A percentile compares a stretch with the other conserved stretches of the same genome.
Evolutionary conservation across 164 flowering plant species (phyloP).

Genomic region (Saururus chinensis): DNA sequence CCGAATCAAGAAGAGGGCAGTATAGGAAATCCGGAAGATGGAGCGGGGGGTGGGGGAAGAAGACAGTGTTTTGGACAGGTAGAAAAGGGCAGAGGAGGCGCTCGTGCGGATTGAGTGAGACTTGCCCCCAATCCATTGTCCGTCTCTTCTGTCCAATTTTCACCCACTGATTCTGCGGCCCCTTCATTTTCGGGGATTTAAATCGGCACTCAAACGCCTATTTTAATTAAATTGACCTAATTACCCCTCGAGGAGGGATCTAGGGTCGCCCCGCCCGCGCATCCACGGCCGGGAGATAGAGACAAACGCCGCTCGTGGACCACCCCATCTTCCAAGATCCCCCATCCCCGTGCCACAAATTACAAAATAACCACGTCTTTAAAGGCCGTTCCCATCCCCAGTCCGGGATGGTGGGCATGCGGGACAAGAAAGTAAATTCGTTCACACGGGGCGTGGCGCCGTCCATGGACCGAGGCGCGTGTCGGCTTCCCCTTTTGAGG

Average conservation of each 20-base stretch:
- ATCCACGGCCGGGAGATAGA: not conserved
- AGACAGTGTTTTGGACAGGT: too few species aligned
- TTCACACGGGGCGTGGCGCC: not conserved
- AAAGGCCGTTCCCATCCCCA: not conserved
- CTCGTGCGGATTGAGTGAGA: too few species aligned
- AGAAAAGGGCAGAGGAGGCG: too few species aligned
- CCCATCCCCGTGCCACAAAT: not conserved
- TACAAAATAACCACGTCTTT: not conserved
- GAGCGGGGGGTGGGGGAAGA: too few species aligned
- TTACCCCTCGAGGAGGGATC: not conserved
- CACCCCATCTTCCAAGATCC: not conserved
- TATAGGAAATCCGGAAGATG: too few species aligned
- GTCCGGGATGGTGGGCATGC: not conserved
- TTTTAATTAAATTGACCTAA: not conserved
- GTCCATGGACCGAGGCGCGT: slow-evolving; percentile 4
- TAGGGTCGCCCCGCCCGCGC: slow-evolving; percentile 1
- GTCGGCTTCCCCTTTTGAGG: slow-evolving; percentile 2
- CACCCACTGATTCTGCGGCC: too few species aligned
- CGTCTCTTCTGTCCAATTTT: too few species aligned
- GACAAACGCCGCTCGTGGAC: not conserved
- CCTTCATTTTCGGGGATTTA: too few species aligned
- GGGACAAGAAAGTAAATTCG: not conserved
- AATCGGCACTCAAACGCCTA: too few species aligned
- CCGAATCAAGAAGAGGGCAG: too few species aligned
- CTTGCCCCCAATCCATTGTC: too few species aligned